Conservation (phyloP, 495 filamentous ascomycete species). For the Penicillium dipodomyicola region DNA sequence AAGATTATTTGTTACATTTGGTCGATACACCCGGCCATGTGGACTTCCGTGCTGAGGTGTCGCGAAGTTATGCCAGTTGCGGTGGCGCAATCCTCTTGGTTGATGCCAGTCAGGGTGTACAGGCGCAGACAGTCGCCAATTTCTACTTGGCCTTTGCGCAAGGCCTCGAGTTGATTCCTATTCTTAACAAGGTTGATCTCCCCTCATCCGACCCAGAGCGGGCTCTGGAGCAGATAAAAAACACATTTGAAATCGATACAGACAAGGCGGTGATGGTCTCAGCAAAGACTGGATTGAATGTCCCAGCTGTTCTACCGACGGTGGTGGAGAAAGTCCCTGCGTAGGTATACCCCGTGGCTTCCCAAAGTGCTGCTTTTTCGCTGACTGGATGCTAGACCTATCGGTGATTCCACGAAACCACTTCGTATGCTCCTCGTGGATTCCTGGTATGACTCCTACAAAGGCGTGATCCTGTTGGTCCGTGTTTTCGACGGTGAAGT, state of each 20-base stretch:
- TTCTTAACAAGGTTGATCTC: conserved; percentile 95
- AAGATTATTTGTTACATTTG: conserved; percentile 90
- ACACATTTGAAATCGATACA: conserved; percentile 83
- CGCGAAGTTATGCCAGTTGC: conserved; percentile 89
- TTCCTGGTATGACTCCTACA: conserved; percentile 96
- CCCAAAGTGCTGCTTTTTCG: background rate
- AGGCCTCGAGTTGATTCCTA: conserved; percentile 78
- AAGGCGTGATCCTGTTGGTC: conserved; percentile 88
- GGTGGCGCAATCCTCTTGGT: conserved; percentile 90
- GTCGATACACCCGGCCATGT: conserved; percentile 98
- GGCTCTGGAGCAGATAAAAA: conserved; percentile 79
- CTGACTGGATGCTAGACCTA: conserved; percentile 49
- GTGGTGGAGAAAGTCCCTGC: conserved; percentile 82
- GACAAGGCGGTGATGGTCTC: conserved; percentile 80
- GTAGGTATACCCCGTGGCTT: conserved; percentile 33
- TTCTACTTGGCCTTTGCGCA: conserved; percentile 97
- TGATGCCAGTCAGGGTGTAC: conserved; percentile 88
- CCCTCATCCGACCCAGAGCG: conserved; percentile 80
- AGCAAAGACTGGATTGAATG: conserved; percentile 89
- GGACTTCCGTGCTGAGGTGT: conserved; percentile 94
- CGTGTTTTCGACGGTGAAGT: conserved; percentile 87
- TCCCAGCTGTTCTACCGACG: conserved; percentile 73
- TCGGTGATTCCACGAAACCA: conserved; percentile 67
- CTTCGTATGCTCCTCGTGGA: conserved; percentile 88
- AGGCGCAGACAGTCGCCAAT: conserved; percentile 95